phyloP scores from a whole-genome alignment of 805 yeast species.

The Saccharomycopsis lassenensis region DNA sequence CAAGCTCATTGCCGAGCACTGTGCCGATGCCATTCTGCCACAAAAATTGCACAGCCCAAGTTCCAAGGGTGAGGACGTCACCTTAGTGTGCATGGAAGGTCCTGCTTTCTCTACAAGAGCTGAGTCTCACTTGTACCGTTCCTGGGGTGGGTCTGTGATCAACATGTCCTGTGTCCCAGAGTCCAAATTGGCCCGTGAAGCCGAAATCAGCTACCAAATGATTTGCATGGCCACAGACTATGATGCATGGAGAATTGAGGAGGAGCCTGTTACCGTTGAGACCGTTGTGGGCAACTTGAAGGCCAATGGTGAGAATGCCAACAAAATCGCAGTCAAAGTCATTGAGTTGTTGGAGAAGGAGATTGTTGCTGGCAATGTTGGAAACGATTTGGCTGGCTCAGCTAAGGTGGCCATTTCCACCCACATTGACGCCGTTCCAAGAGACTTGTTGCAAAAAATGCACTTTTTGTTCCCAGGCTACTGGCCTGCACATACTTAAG shows the following conservation, averaged over 20 bases:
- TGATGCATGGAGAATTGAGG: slow-evolving; percentile 95
- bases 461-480: slow-evolving; percentile 86
- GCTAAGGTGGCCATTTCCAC: slow-evolving; percentile 81
- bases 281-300: slow-evolving; percentile 84
- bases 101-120: slow-evolving; percentile 97
- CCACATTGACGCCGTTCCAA: slow-evolving; percentile 57
- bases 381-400: slow-evolving; percentile 58
- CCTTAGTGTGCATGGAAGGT: slow-evolving; percentile 96
- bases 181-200: slow-evolving; percentile 92
- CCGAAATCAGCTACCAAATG: slow-evolving; percentile 96
- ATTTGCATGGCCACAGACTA: slow-evolving; percentile 98
- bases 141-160: slow-evolving; percentile 91
- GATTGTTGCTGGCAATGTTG: slow-evolving; percentile 48
- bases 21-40: slow-evolving; percentile 29
- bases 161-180: slow-evolving; percentile 98
- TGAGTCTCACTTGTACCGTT: slow-evolving; percentile 74
- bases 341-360: slow-evolving; percentile 57
- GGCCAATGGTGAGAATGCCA: slow-evolving; percentile 83
- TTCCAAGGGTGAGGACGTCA: slow-evolving; percentile 61
- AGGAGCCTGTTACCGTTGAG: slow-evolving; percentile 97
- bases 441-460: slow-evolving; percentile 66
- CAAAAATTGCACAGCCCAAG: slow-evolving; percentile 48
- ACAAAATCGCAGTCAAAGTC: slow-evolving; percentile 57
- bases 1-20: slow-evolving; percentile 48
- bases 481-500: slow-evolving; percentile 52